phyloP scores from a whole-genome alignment of 805 yeast species.

The Saccharomycopsis lassenensis region DNA sequence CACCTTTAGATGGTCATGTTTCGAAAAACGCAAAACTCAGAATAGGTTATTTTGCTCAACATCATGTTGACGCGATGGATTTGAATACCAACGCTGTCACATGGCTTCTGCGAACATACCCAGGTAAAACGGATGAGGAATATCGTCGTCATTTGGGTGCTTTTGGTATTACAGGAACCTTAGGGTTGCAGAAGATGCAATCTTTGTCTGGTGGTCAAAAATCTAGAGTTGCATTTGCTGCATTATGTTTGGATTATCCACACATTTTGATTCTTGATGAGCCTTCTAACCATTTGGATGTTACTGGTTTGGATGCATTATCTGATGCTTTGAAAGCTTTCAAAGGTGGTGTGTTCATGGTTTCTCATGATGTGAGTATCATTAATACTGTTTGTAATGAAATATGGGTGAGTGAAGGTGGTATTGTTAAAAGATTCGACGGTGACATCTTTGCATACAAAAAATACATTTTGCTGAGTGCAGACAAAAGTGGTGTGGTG shows the following conservation, averaged over 20 bases:
- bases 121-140: slow-evolving; percentile 93
- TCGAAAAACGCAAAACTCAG: slow-evolving; percentile 76
- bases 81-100: slow-evolving; percentile 73
- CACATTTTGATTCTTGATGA: slow-evolving; percentile 90
- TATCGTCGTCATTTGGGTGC: slow-evolving; percentile 94
- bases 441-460: slow-evolving; percentile 87
- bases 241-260: slow-evolving; percentile 80
- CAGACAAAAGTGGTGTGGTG: slow-evolving; percentile 86
- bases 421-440: slow-evolving; percentile 61
- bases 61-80: slow-evolving; percentile 98
- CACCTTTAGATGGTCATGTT: slow-evolving; percentile 70
- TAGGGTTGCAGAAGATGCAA: slow-evolving; percentile 85
- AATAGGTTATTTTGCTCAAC: slow-evolving; percentile 96
- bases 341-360: slow-evolving; percentile 96
- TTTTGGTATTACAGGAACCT: slow-evolving; percentile 91
- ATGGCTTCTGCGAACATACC: slow-evolving; percentile 85
- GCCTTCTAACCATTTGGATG: slow-evolving; percentile 98
- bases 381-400: slow-evolving; percentile 84
- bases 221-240: slow-evolving; percentile 96
- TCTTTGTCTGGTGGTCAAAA: slow-evolving; percentile 95
- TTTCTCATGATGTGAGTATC: slow-evolving; percentile 91
- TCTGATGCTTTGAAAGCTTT: slow-evolving; percentile 80
- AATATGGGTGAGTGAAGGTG: slow-evolving; percentile 91
- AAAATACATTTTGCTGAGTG: slow-evolving; percentile 69
- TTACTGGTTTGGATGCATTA: slow-evolving; percentile 93